Evolutionary conservation across 1,284 basidiomycete species (phyloP).

Genomic region (Cryptococcus sp.): DNA sequence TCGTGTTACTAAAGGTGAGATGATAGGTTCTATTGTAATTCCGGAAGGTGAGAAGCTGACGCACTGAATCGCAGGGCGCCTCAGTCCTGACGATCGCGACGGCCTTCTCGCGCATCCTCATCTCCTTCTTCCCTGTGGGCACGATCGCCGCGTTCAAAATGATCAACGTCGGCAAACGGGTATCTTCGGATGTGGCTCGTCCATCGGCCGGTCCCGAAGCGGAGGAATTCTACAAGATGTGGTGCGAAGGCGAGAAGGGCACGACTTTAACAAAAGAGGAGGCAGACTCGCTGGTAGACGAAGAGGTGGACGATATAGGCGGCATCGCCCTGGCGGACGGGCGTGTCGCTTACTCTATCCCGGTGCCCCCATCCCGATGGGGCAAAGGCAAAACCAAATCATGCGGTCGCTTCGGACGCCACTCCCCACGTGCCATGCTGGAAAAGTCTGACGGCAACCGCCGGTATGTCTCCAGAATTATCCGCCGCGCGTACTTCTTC

Average conservation of each 20-base stretch:
- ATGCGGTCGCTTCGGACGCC: not conserved
- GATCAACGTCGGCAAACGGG: conserved; percentile 23
- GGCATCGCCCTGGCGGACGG: conserved; percentile 25
- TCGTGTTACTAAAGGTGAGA: conserved; percentile 44
- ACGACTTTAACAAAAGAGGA: conserved; percentile 24
- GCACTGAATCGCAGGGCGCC: conserved; percentile 50
- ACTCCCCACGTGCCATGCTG: conserved; percentile 3
- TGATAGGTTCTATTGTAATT: not conserved
- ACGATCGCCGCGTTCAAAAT: conserved; percentile 35
- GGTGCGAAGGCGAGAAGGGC: conserved; percentile 41
- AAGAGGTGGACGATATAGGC: conserved; percentile 21
- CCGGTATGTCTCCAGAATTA: not conserved
- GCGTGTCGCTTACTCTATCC: conserved; percentile 27
- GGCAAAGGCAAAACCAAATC: not conserved
- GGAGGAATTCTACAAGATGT: conserved; percentile 43
- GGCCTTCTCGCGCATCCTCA: conserved; percentile 41
- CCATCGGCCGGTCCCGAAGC: conserved; percentile 33
- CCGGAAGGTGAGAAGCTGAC: not conserved
- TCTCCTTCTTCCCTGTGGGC: conserved; percentile 48
- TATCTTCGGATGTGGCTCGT: conserved; percentile 21
- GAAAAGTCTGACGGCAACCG: conserved; percentile 2
- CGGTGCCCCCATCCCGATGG: conserved; percentile 13
- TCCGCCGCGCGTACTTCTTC: conserved; percentile 23
- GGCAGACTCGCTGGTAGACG: conserved; percentile 12
- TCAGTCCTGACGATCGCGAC: conserved; percentile 43